Base-by-base conservation (phyloP, 352 stramenopile genomes). In the Blastocystis sp. region DNA sequence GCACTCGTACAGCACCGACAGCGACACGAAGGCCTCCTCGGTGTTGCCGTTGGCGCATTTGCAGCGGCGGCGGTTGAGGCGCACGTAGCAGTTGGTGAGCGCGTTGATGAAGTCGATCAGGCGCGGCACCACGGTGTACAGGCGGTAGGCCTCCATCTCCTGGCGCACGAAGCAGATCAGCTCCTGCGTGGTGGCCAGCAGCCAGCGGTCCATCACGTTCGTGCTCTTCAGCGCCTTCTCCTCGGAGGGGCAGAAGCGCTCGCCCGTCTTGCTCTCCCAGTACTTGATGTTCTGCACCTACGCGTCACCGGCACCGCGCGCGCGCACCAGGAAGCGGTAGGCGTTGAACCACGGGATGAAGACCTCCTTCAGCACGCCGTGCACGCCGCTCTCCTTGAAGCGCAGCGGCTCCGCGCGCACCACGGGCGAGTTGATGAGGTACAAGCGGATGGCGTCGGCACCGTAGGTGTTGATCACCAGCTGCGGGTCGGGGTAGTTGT, bases 381-480 rank as follows among this genome's bases (percentile, higher is more conserved):
- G 91, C 14, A 99, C 97, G 76, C 97, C 97, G 11, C 92, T 89
- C 66, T 98, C 94, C 89, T 97, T 92, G 91, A 99, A 99, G 76
- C 97, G 97, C 0, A 99, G 91, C 34, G 95, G 94, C 91, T 99
- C 97, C 11, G 96, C 97, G 65, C 97, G 95, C 78, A 99, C 97
- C n/a, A 98, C 96, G 2, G 97, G 97, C 76, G 96, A 99, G 92
- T 99, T 98, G 92, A 99, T 99, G 71, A 99, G 93, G 92, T 99
- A 99, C 90, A 99, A 94, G 89, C 97, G 93, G 89, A 99, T 91
- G 0, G 97, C 96, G 91, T 99, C 97, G 24, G 97, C 96, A 60
- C 97, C 97, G 90, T 99, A 98, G 88, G 96, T 97, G 62, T 96
- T 90, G 74, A 99, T 93, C 43, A 99, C 96, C 38, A 94, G 79